A percentile compares a stretch with the other conserved stretches of the same genome.
phyloP scores from a whole-genome alignment of 768 basidiomycete species.

The Podaxis sp. region DNA sequence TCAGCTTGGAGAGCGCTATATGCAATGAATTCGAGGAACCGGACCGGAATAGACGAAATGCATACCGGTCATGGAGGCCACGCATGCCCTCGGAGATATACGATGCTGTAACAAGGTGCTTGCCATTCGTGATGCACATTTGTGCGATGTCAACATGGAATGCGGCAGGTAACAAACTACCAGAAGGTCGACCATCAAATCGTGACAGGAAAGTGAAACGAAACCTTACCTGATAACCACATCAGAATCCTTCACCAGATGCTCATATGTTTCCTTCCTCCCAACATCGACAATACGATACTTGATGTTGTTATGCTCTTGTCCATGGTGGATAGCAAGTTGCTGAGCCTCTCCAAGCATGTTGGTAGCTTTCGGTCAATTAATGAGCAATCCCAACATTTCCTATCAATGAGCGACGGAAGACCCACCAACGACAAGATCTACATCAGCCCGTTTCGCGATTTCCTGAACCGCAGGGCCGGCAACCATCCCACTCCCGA shows the following conservation, averaged over 20 bases:
- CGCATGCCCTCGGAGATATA: slow-evolving; percentile 85
- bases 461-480: slow-evolving; percentile 83
- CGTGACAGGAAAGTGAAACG: background rate
- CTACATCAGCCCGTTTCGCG: slow-evolving; percentile 57
- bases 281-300: slow-evolving; percentile 61
- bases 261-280: slow-evolving; percentile 43
- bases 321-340: slow-evolving; percentile 32
- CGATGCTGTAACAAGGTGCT: slow-evolving; percentile 88
- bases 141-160: slow-evolving; percentile 74
- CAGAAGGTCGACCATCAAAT: background rate
- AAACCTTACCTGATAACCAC: slow-evolving; percentile 76
- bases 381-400: slow-evolving; percentile 13
- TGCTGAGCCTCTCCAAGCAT: slow-evolving; percentile 54
- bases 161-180: slow-evolving; percentile 75
- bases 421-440: slow-evolving; percentile 74
- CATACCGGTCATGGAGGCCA: background rate
- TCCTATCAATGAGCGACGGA: slow-evolving; percentile 2
- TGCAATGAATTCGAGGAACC: background rate
- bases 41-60: background rate
- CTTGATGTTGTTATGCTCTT: slow-evolving; percentile 48
- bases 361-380: slow-evolving; percentile 63
- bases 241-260: slow-evolving; percentile 65
- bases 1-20: slow-evolving; percentile 56
- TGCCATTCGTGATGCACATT: slow-evolving; percentile 64
- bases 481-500: slow-evolving; percentile 96